Evolutionary conservation across 1,284 basidiomycete genomes (phyloP), one percentile per base, ranked within the genome.

Genomic region (Sanghuangporus baumii): DNA sequence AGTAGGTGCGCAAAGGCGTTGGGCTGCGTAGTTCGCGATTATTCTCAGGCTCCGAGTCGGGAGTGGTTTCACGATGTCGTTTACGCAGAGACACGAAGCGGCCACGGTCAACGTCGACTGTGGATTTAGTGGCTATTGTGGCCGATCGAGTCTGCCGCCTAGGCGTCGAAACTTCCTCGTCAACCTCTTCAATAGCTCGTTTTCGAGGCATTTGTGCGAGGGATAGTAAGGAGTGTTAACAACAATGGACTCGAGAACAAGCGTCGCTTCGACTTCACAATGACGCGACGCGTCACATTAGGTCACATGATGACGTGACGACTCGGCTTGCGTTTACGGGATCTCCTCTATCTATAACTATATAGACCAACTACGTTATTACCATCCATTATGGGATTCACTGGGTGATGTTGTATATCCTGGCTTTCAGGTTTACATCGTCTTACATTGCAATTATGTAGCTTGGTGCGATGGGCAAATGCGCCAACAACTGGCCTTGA

Each of bases 401-500:
- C 86, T 61, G 85, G 84, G 85, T 86, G 48, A 71, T 20, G 46
- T 37, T 11, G 50, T 36, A 18, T n/a, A 48, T 23, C 57, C 50
- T 26, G 23, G 54, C 51, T 37, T 34, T 52, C 57, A 57, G 62
- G 65, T 63, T n/a, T 46, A 60, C 63, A 64, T 68, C 16, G 60
- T 31, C 6, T 47, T 31, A 40, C 6, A 12, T 52, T 16, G 8
- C 51, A 14, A 31, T 37, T 56, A 20, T 51, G 9, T 67, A 91
- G 89, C 47, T 74, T 91, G 56, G 89, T 88, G 54, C 81, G 89
- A 67, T 92, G 89, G 89, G 81, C 84, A 20, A 90, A 91, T 73
- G 88, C 89, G 14, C 89, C 89, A 7, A 79, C 85, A 8, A 80
- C 82, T 58, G 88, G 87, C 20, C 72, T 91, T 16, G 81, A 86